A percentile compares a stretch with the other conserved stretches of the same genome.
phyloP scores from a whole-genome alignment of 805 yeast genomes.

The Starmerella ratchasimensis region DNA sequence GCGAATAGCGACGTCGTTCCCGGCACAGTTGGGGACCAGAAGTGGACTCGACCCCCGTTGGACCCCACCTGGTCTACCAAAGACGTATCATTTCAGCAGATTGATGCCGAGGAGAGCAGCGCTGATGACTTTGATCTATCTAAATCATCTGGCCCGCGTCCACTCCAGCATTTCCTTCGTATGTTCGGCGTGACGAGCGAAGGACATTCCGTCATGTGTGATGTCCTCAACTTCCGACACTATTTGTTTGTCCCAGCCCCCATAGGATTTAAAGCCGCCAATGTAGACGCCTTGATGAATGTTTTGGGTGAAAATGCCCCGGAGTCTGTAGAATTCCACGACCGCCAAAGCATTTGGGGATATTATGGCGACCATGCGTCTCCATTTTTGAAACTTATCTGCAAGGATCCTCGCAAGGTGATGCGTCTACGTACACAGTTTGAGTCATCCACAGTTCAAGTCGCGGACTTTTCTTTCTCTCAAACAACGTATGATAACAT shows the following conservation, averaged over 20 bases:
- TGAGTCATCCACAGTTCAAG: constrained; percentile 40
- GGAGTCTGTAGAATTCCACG: constrained; percentile 40
- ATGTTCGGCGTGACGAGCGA: constrained; percentile 83
- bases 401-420: constrained; percentile 51
- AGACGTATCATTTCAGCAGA: constrained; percentile 43
- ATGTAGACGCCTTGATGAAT: constrained; percentile 33
- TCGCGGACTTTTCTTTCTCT: constrained; percentile 9
- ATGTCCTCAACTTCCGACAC: constrained; percentile 76
- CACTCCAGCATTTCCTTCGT: constrained; percentile 37
- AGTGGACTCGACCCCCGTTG: constrained; percentile 46
- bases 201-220: constrained; percentile 83
- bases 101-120: constrained; percentile 75
- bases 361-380: constrained; percentile 62
- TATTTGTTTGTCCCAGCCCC: constrained; percentile 91
- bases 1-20: constrained; percentile 1
- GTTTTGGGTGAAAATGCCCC: constrained; percentile 1
- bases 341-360: constrained; percentile 89
- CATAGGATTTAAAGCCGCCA: constrained; percentile 47
- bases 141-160: not conserved
- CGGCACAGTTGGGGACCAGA: constrained; percentile 25
- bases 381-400: constrained; percentile 65
- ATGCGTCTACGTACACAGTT: constrained; percentile 62
- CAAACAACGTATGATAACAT: constrained; percentile 68
- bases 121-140: not conserved
- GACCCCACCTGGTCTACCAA: constrained; percentile 33